Conservation (phyloP, 805 yeast genomes). For the Teunomyces lycoperdinae region DNA sequence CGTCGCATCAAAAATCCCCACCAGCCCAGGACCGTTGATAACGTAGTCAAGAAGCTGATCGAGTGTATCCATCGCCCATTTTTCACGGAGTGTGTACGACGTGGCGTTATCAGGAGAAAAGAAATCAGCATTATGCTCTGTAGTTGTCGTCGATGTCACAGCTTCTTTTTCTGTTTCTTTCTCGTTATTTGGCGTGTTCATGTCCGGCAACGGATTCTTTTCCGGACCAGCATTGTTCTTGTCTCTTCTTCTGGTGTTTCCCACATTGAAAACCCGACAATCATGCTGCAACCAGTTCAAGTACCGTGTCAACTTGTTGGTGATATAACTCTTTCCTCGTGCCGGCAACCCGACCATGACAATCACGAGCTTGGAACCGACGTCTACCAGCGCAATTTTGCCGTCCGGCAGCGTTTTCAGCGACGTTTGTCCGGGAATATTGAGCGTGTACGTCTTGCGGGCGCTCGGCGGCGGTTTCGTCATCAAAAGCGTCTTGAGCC, state of each 20-base stretch:
- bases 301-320: slow-evolving; percentile 86
- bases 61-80: slow-evolving; percentile 95
- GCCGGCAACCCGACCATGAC: slow-evolving; percentile 98
- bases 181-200: slow-evolving; percentile 34
- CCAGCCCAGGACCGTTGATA: slow-evolving; percentile 77
- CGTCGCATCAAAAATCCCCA: slow-evolving; percentile 88
- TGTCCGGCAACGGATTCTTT: slow-evolving; percentile 51
- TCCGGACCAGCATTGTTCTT: slow-evolving; percentile 67
- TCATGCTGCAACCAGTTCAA: slow-evolving; percentile 93
- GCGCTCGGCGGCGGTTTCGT: slow-evolving; percentile 38
- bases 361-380: slow-evolving; percentile 80
- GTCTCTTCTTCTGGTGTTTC: slow-evolving; percentile 85
- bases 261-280: slow-evolving; percentile 89
- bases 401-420: slow-evolving; percentile 80
- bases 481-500: slow-evolving; percentile 31
- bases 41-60: slow-evolving; percentile 81
- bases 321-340: slow-evolving; percentile 89
- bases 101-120: slow-evolving; percentile 76
- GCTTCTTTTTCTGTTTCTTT: slow-evolving; percentile 7
- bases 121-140: slow-evolving; percentile 74
- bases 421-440: slow-evolving; percentile 88
- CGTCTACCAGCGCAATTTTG: slow-evolving; percentile 58
- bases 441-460: slow-evolving; percentile 76
- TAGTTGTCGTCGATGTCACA: slow-evolving; percentile 8
- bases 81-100: slow-evolving; percentile 68